Base-by-base conservation (phyloP, 208 protist species). In the Acanthamoeba comandoni region DNA sequence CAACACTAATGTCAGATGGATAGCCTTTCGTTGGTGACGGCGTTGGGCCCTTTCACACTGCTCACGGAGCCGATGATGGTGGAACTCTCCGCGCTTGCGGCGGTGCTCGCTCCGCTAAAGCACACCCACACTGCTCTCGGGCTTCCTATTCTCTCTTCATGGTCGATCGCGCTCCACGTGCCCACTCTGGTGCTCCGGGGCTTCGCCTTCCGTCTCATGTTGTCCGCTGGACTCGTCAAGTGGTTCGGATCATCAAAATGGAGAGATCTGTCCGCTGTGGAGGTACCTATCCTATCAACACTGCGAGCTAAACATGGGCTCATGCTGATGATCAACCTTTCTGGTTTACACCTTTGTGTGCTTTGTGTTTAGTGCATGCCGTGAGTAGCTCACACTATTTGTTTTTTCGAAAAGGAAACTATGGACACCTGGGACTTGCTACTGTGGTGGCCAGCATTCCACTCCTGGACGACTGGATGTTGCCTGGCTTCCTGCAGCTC, bases 31-130 rank as follows among this genome's bases (percentile, higher is more conserved):
- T 49, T 79, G 39, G 69, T 79, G 35, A 39, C 69, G 26, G 69
- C 39, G 17, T 13, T 79, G 69, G 69, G 69, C 5, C 69, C 69
- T 19, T 79, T 79, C 69, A 79, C 39, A 15, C 69, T 79, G 13
- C 69, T 79, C 69, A 79, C 69, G 69, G 69, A 79, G 11, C 69
- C 69, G 69, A 79, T 79, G 69, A 79, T 79, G 69, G 69, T 79
- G 26, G 69, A 79, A 26, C 69, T 79, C 69, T 79, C 69, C 13
- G 11, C 24, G 26, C 29, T 79, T 19, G 69, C 69, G 7, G 69
- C 69, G 9, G 29, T 79, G 69, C 22, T 79, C 17, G 48, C 69
- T 19, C 69, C 69, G 26, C 39, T 79, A 9, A 79, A 79, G 31
- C 52, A 9, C 67, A 49, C 31, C 9, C 67, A 48, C 67, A 75